These are phyloP conservation scores for Geotrichum cucujoidarum DNA, from an alignment of 1,139 yeast genomes.

Conservation along the genomic window DNA sequence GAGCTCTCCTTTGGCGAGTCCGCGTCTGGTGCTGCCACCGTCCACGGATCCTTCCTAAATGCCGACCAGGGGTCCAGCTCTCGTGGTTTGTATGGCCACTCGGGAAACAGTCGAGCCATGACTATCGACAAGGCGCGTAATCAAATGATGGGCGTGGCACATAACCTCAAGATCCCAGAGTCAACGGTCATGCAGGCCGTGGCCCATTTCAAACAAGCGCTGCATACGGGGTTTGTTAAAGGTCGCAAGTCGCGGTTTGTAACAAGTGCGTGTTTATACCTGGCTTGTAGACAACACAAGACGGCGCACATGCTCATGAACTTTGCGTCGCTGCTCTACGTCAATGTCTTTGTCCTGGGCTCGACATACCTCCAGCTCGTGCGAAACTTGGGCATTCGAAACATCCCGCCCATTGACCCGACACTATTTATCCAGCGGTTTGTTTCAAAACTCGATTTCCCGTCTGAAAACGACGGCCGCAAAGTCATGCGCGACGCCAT, in stretches of 20 bases:
- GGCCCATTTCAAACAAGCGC: slow-evolving; percentile 83
- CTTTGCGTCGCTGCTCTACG: slow-evolving; percentile 82
- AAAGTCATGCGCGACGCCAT: slow-evolving; percentile 83
- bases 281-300: slow-evolving; percentile 86
- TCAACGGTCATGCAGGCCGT: slow-evolving; percentile 81
- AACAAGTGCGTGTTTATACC: slow-evolving; percentile 86
- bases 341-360: slow-evolving; percentile 89
- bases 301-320: slow-evolving; percentile 96
- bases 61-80: slow-evolving; percentile 78
- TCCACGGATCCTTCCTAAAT: slow-evolving; percentile 89
- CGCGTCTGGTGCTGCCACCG: slow-evolving; percentile 89
- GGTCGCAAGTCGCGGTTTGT: slow-evolving; percentile 94
- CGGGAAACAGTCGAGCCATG: slow-evolving; percentile 72
- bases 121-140: slow-evolving; percentile 77
- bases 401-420: slow-evolving; percentile 87
- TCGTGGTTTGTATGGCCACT: slow-evolving; percentile 47
- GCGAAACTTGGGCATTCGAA: slow-evolving; percentile 66
- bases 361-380: slow-evolving; percentile 92
- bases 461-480: slow-evolving; percentile 43
- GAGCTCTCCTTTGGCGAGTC: slow-evolving; percentile 94
- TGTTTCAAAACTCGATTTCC: slow-evolving; percentile 80
- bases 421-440: slow-evolving; percentile 89
- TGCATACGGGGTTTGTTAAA: slow-evolving; percentile 83
- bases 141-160: slow-evolving; percentile 74
- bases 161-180: slow-evolving; percentile 72